phyloP scores from a whole-genome alignment of 805 yeast species.

The Priceomyces castillae region DNA sequence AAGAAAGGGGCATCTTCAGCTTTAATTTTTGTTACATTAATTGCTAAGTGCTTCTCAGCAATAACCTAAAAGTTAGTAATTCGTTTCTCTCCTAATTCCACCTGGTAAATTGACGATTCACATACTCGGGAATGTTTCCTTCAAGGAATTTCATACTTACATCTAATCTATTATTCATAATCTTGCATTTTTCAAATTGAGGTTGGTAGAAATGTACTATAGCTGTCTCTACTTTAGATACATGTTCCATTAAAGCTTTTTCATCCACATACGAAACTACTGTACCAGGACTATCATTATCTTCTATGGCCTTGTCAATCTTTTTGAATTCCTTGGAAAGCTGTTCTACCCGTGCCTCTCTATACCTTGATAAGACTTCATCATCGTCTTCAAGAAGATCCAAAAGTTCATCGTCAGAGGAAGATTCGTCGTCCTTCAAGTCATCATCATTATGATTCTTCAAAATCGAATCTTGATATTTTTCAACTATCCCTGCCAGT shows the following conservation, averaged over 20 bases:
- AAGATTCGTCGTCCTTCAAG: conserved; percentile 31
- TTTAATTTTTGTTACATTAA: conserved; percentile 52
- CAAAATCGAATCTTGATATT: conserved; percentile 43
- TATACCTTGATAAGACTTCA: conserved; percentile 41
- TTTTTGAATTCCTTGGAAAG: conserved; percentile 43
- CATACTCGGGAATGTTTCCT: no score
- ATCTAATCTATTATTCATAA: conserved; percentile 48
- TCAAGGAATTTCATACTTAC: conserved; percentile 8
- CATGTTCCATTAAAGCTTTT: conserved; percentile 52
- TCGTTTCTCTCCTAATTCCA: no score
- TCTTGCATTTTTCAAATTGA: conserved; percentile 56
- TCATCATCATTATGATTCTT: conserved; percentile 27
- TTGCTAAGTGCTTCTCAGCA: conserved; percentile 56
- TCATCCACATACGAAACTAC: conserved; percentile 48
- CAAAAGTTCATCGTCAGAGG: conserved; percentile 46
- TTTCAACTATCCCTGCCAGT: conserved; percentile 37
- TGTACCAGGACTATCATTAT: conserved; percentile 42
- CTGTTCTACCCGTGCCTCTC: conserved; percentile 65
- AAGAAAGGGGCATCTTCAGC: conserved; percentile 73
- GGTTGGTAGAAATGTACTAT: conserved; percentile 67
- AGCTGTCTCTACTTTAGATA: conserved; percentile 39
- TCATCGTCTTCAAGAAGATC: conserved; percentile 51
- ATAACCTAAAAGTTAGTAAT: conserved; percentile 27
- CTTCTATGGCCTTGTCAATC: conserved; percentile 28
- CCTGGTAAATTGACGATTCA: no score